These are phyloP conservation scores for Trichoderma sp. DNA, from an alignment of 2,329 filamentous ascomycete genomes.

Conservation along the genomic window DNA sequence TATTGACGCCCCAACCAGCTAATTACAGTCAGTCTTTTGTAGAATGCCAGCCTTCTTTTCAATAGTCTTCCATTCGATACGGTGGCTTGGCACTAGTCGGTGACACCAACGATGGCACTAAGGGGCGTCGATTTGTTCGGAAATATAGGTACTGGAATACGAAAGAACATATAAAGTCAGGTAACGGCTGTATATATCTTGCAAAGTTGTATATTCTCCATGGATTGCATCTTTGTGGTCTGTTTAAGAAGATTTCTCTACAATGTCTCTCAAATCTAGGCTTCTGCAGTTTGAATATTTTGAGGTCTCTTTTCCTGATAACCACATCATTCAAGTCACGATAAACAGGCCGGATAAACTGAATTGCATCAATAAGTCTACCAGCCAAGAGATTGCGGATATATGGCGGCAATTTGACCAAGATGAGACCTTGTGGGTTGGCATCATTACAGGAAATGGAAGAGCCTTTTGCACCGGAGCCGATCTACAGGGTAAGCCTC, in stretches of 20 bases:
- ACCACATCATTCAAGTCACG: slow-evolving; percentile 26
- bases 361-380: neutral
- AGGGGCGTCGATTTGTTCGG: neutral
- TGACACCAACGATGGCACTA: neutral
- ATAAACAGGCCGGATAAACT: neutral
- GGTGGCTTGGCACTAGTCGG: neutral
- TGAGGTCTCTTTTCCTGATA: slow-evolving; percentile 27
- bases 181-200: neutral
- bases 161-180: neutral
- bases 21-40: neutral
- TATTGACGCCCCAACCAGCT: neutral
- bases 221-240: too few species aligned
- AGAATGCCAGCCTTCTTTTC: neutral
- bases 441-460: slow-evolving; percentile 62
- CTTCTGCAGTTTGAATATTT: neutral
- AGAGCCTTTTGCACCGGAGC: slow-evolving; percentile 68
- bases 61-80: neutral
- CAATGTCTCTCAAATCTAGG: neutral
- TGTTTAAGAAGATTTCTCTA: neutral
- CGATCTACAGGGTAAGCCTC: slow-evolving; percentile 52
- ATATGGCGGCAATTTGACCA: neutral
- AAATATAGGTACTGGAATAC: neutral
- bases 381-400: neutral
- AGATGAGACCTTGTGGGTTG: slow-evolving; percentile 40
- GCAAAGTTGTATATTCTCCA: neutral